Percentiles rank a stretch among this genome's conserved stretches.
phyloP scores from a whole-genome alignment of 192 early-diverging fungal genomes.

The Backusella luteola region DNA sequence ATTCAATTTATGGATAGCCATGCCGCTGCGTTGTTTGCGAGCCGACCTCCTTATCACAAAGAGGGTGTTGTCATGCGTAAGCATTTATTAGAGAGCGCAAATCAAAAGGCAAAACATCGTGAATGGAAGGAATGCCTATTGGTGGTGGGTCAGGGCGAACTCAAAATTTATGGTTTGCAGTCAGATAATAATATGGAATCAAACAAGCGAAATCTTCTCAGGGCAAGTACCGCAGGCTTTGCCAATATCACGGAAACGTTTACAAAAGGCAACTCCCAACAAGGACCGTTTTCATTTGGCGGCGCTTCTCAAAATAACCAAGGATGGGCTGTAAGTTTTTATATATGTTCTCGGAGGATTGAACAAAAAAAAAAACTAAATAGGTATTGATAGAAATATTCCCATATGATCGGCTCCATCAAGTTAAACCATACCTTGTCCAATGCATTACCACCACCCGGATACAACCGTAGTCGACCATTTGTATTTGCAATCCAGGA shows the following conservation, averaged over 20 bases:
- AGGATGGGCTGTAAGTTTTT: constrained; percentile 13
- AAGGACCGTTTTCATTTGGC: background rate
- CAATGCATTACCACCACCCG: constrained; percentile 82
- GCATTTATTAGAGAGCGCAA: constrained; percentile 73
- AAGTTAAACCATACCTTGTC: constrained; percentile 80
- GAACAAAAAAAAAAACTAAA: background rate
- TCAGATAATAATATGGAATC: constrained; percentile 38
- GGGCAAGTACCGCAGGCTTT: constrained; percentile 30
- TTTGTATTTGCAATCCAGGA: constrained; percentile 87
- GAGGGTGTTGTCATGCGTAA: constrained; percentile 86
- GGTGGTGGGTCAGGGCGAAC: constrained; percentile 69
- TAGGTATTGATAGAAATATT: constrained; percentile 29
- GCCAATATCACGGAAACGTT: constrained; percentile 27
- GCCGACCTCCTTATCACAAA: constrained; percentile 42
- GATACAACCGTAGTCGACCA: constrained; percentile 73
- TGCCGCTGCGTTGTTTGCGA: constrained; percentile 13
- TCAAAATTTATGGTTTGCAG: constrained; percentile 81
- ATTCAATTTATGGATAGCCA: constrained; percentile 17
- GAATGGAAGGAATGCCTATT: constrained; percentile 82
- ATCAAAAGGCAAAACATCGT: constrained; percentile 80
- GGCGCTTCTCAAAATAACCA: background rate
- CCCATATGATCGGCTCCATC: constrained; percentile 44
- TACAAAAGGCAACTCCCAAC: background rate
- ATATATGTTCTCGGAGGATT: background rate
- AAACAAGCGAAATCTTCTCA: constrained; percentile 26